These are phyloP conservation scores for Diaporthe australafricana DNA, from an alignment of 2,329 filamentous ascomycete species.

Conservation along the genomic window DNA sequence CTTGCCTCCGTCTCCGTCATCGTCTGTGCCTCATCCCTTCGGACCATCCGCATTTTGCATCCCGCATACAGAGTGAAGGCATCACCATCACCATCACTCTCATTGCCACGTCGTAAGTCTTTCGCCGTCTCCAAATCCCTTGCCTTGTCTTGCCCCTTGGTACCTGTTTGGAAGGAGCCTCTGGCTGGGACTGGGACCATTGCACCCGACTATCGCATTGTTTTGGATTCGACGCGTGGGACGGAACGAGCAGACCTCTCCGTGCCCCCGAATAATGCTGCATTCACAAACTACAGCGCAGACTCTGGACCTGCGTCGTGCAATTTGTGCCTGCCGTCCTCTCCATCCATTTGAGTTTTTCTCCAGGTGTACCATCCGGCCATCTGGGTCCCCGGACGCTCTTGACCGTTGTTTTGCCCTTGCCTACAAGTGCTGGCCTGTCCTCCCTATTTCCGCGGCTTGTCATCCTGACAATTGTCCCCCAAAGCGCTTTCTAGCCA, in stretches of 20 bases:
- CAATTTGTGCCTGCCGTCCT: slow-evolving; percentile 1
- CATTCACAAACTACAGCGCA: not conserved
- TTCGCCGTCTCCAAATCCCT: not conserved
- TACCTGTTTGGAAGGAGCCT: not conserved
- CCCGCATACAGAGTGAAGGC: not conserved
- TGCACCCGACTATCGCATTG: slow-evolving; percentile 22
- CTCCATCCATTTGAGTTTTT: slow-evolving; percentile 20
- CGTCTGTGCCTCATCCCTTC: slow-evolving; percentile 20
- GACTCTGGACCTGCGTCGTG: not conserved
- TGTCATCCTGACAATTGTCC: not conserved
- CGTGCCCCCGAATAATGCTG: not conserved
- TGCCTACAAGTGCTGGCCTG: not conserved
- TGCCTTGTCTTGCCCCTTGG: not conserved
- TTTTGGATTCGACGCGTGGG: slow-evolving; percentile 26
- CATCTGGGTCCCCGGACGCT: slow-evolving; percentile 17
- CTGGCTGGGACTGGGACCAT: slow-evolving; percentile 1
- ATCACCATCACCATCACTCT: not conserved
- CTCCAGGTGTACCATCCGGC: slow-evolving; percentile 10
- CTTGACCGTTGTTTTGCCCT: not conserved
- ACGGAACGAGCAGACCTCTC: slow-evolving; percentile 3
- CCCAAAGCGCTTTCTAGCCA: not conserved
- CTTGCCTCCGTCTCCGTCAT: not conserved
- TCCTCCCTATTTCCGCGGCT: not conserved
- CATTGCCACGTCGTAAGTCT: slow-evolving; percentile 1
- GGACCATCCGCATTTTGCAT: not conserved